Conservation (phyloP, 2,329 filamentous ascomycete species). For the Hypoxylon sp. region DNA sequence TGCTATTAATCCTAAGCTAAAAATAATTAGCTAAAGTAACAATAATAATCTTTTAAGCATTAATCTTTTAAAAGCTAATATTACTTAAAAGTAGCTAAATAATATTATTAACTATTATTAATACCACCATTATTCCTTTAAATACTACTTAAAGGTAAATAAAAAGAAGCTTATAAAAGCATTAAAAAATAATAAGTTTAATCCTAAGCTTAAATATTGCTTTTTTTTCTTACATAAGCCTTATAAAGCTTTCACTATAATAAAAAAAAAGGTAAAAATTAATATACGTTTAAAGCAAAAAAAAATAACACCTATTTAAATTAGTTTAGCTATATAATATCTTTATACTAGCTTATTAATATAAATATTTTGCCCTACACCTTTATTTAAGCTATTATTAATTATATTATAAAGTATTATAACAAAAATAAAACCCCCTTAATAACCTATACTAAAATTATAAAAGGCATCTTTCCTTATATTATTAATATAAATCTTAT, state of each 20-base stretch:
- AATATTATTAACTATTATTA: slow-evolving; percentile 8
- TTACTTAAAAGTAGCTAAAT: slow-evolving; percentile 4
- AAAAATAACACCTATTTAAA: neutral
- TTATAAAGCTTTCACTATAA: neutral
- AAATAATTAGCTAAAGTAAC: slow-evolving; percentile 1
- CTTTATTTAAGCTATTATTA: neutral
- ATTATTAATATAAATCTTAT: slow-evolving; percentile 3
- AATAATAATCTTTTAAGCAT: slow-evolving; percentile 1
- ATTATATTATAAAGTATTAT: slow-evolving; percentile 9
- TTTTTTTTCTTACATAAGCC: neutral
- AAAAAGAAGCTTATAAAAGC: neutral
- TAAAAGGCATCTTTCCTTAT: neutral
- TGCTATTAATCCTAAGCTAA: neutral
- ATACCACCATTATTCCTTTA: neutral
- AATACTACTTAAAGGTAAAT: slow-evolving; percentile 7
- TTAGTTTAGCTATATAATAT: neutral
- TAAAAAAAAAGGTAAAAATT: neutral
- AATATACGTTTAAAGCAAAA: neutral
- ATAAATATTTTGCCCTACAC: neutral
- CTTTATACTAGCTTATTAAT: neutral
- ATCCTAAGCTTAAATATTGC: neutral
- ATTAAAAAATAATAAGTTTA: neutral
- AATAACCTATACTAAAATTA: neutral
- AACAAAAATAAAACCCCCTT: neutral
- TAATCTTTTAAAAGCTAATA: neutral